Conservation (phyloP, 2,329 filamentous ascomycete species). For the Karstenula rhodostoma region DNA sequence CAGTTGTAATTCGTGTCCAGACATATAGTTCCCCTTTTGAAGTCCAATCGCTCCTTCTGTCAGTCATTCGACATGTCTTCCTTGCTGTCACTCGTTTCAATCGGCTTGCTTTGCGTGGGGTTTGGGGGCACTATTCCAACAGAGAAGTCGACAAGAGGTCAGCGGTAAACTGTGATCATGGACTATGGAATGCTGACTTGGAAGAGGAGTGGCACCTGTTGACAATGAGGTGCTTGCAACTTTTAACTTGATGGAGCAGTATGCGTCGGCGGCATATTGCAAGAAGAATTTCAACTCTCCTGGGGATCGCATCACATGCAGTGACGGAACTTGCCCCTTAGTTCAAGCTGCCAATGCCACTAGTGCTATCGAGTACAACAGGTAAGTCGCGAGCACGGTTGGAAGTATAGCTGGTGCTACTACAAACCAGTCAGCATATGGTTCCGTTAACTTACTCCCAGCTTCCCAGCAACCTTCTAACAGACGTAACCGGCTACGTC, state of each 20-base stretch:
- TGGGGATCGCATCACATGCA: constrained; percentile 55
- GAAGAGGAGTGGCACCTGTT: constrained; percentile 31
- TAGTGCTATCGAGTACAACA: constrained; percentile 55
- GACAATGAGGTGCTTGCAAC: constrained; percentile 27
- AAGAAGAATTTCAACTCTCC: constrained; percentile 55
- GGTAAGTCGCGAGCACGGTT: constrained; percentile 16
- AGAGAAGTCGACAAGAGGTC: constrained; percentile 53
- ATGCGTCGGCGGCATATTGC: constrained; percentile 64
- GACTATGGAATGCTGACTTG: constrained; percentile 7
- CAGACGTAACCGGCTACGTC: constrained; percentile 57
- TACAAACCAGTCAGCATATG: neutral
- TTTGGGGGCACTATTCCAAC: constrained; percentile 11
- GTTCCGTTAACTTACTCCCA: constrained; percentile 7
- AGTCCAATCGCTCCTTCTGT: neutral
- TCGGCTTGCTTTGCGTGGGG: constrained; percentile 5
- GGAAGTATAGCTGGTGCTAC: too few species aligned
- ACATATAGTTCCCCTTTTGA: neutral
- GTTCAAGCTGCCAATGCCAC: constrained; percentile 56
- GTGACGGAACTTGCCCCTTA: constrained; percentile 56
- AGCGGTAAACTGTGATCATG: constrained; percentile 29
- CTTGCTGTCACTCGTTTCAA: constrained; percentile 9
- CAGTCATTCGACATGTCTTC: constrained; percentile 13
- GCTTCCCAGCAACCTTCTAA: constrained; percentile 4
- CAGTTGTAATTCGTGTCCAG: neutral
- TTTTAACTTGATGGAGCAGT: constrained; percentile 52